Base-by-base conservation (phyloP, 148 eudicot species). In the Chenopodium berlandieri region DNA sequence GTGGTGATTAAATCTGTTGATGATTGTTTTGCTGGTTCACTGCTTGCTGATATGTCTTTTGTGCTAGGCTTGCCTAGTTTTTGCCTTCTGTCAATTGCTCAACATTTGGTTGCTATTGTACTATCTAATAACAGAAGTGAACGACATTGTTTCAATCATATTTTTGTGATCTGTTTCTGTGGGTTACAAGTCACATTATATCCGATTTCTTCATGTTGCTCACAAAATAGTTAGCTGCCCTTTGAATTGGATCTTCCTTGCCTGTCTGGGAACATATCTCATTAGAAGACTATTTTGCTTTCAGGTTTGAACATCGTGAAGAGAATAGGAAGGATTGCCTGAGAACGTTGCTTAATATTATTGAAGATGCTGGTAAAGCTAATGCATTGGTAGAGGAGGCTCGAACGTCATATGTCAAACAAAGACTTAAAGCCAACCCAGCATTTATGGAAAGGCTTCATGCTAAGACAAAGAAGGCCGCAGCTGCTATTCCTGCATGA, bases 261-360 rank as follows among this genome's bases (percentile, higher is more conserved):
- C 32, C 22, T 1, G 27, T 46, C 32, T 25, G n/a, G 63, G 22
- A 73, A 66, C 37, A 37, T 48, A 47, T 46, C 11, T 54, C 31
- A 72, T 62, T 64, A 52, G 32, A 22, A 31, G 7, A 25, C 65
- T 40, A n/a, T 73, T 37, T 37, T 80, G 46, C 37, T 79, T 46
- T 85, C 86, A 96, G 99, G 91, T 96, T 88, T 86, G 99, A 96
- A 54, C 93, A 96, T 60, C 95, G 99, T 37, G 99, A 96, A 83
- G 99, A 96, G 89, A 96, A 96, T 83, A 89, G 98, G 84, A 96
- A 96, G 89, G 99, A 96, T 84, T 96, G 98, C 85, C 90, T 96
- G 31, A 90, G 97, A 81, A 94, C 97, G 44, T 88, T 96, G 76
- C 89, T 86, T 80, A 78, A 79, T 20, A 83, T 96, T 78, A 87